Base-by-base conservation (phyloP, 2,329 filamentous ascomycete genomes). In the Fusarium marasasianum region DNA sequence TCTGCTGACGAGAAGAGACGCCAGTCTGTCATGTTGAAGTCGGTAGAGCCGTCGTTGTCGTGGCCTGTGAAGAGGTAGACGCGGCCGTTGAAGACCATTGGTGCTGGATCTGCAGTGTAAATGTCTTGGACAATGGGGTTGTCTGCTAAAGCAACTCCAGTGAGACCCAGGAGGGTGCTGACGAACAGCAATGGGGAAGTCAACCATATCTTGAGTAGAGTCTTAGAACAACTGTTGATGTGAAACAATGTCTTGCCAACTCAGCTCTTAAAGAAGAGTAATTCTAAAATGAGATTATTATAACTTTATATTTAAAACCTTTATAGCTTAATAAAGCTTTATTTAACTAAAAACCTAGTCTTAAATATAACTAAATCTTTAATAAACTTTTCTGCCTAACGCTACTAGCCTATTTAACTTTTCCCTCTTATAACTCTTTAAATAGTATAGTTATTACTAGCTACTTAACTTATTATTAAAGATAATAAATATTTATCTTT, bases 61-160 rank as follows among this genome's bases (percentile, higher is more conserved):
- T 80, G 79, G 18, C 82, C 81, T 1, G 81, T 73, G 26, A 84
- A 70, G 26, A 84, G 82, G 55, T 84, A 83, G 2, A 84, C 73
- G 3, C 79, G 82, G 51, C 80, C 72, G 54, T 81, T 79, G 56
- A 82, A 77, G 11, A 83, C 80, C n/a, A 84, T 63, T 3, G 82
- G 82, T 8, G 81, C 82, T 33, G 82, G 82, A 38, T 84, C 82
- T 15, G 81, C 82, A 9, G 83, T 83, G 66, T 82, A 84, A 55
- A 83, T n/a, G 3, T 48, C 48, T n/a, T 68, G 63, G 5, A 67
- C 53, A 5, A 67, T 33, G 6, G 65, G 65, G 20, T 68, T 68
- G 18, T 68, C 65, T 22, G 63, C 65, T 15, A 44, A 18, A 22
- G 20, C 63, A 5, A 67, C 5, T 1, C 48, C 38, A 1, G 63